Evolutionary conservation across 345 rosid species (phyloP).

Genomic region (Aquilaria yunnanensis): DNA sequence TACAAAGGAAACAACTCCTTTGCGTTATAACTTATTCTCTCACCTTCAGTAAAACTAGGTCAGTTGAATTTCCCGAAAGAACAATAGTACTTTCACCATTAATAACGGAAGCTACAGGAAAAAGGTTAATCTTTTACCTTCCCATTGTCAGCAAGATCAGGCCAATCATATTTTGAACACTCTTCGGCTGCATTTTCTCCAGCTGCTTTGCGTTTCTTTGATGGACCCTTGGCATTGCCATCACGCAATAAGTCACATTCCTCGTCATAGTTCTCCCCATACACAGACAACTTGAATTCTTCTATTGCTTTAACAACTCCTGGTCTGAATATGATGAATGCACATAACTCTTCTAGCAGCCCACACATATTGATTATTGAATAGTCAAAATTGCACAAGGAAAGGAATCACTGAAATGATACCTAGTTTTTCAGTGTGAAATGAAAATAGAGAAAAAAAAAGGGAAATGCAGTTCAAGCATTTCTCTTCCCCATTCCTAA

Average conservation of each 20-base stretch:
- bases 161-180: conserved; percentile 54
- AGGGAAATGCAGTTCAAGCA: neutral
- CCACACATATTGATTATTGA: too few species aligned
- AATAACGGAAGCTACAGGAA: neutral
- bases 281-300: conserved; percentile 69
- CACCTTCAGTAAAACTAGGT: too few species aligned
- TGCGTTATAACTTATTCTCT: too few species aligned
- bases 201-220: conserved; percentile 62
- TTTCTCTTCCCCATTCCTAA: too few species aligned
- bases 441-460: neutral
- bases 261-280: conserved; percentile 59
- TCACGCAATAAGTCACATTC: conserved; percentile 32
- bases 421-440: too few species aligned
- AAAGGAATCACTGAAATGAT: too few species aligned
- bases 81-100: neutral
- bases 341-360: neutral
- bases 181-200: conserved; percentile 39
- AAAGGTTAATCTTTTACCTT: conserved; percentile 40
- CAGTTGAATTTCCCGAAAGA: neutral
- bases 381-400: too few species aligned
- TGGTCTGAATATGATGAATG: conserved; percentile 35
- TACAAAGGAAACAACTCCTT: too few species aligned
- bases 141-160: conserved; percentile 69
- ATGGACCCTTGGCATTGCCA: conserved; percentile 38
- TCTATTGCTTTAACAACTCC: conserved; percentile 59